phyloP scores from a whole-genome alignment of 148 eudicot genomes.

The Vaccinium corymbosum region DNA sequence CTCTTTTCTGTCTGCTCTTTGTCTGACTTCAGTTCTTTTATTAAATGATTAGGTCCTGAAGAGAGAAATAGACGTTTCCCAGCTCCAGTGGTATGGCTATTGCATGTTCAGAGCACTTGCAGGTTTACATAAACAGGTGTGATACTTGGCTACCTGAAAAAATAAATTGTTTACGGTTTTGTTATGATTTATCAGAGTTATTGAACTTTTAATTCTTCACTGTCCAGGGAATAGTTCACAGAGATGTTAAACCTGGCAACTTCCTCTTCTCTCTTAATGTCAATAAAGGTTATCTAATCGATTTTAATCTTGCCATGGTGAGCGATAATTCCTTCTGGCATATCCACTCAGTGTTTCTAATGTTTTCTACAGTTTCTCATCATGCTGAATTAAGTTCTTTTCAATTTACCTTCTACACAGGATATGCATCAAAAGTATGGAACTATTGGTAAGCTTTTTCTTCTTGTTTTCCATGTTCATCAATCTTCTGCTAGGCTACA shows the following conservation, averaged over 20 bases:
- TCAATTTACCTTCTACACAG: conserved; percentile 33
- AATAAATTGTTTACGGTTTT: conserved; percentile 4
- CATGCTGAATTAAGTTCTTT: neutral
- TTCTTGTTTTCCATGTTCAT: neutral
- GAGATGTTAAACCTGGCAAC: conserved; percentile 98
- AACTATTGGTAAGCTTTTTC: conserved; percentile 40
- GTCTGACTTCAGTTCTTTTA: conserved; percentile 5
- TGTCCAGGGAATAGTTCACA: conserved; percentile 77
- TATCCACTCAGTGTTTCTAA: neutral
- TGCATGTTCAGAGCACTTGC: conserved; percentile 93
- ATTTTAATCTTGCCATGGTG: conserved; percentile 94
- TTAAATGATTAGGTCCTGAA: conserved; percentile 51
- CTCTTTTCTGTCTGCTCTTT: conserved; percentile 1
- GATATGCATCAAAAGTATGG: conserved; percentile 65
- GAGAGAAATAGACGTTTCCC: conserved; percentile 55
- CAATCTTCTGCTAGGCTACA: conserved; percentile 3
- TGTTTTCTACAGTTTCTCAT: neutral
- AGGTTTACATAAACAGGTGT: conserved; percentile 86
- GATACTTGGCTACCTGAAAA: conserved; percentile 6
- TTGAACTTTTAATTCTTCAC: conserved; percentile 9
- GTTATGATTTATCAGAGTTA: conserved; percentile 7
- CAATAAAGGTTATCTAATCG: conserved; percentile 73
- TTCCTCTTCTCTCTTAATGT: conserved; percentile 70
- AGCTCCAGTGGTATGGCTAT: conserved; percentile 86
- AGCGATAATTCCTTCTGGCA: conserved; percentile 1